A percentile compares a stretch with the other conserved stretches of the same genome.
phyloP scores from a whole-genome alignment of 805 yeast species.

The Ascoidea tarda region DNA sequence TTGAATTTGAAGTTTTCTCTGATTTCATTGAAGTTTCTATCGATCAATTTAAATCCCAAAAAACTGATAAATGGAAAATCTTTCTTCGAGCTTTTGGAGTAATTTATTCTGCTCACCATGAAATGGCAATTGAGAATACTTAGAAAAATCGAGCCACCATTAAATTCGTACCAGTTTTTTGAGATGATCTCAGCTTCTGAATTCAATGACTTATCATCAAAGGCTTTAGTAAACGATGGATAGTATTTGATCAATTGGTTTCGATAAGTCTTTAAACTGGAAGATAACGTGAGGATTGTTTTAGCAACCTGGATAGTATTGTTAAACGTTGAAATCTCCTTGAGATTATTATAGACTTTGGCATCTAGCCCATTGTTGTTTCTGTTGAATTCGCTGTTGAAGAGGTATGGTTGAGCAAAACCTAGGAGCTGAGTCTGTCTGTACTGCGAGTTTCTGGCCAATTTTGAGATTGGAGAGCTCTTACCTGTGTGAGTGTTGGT shows the following conservation, averaged over 20 bases:
- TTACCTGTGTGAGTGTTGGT: too few relatives aligned
- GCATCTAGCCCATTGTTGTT: too few relatives aligned
- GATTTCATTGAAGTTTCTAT: conserved; percentile 1
- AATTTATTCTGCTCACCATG: conserved; percentile 20
- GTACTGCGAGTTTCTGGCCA: neutral
- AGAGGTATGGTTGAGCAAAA: neutral
- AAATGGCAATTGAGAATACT: conserved; percentile 23
- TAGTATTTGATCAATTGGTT: neutral
- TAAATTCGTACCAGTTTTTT: conserved; percentile 18
- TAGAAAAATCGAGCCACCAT: conserved; percentile 23
- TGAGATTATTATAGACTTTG: too few relatives aligned
- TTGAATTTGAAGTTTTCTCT: conserved; percentile 13
- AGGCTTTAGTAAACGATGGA: neutral
- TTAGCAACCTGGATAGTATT: neutral
- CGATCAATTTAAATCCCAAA: conserved; percentile 15
- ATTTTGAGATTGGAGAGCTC: neutral
- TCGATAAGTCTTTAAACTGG: neutral
- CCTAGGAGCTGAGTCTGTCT: neutral
- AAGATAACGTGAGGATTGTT: neutral
- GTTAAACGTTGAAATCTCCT: neutral
- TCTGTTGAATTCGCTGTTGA: neutral
- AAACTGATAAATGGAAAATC: conserved; percentile 18
- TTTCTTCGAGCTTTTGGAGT: conserved; percentile 14
- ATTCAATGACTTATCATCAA: neutral
- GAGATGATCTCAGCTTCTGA: neutral